These are phyloP conservation scores for Gnomoniopsis smithogilvyi DNA, from an alignment of 2,329 filamentous ascomycete species.

Conservation along the genomic window DNA sequence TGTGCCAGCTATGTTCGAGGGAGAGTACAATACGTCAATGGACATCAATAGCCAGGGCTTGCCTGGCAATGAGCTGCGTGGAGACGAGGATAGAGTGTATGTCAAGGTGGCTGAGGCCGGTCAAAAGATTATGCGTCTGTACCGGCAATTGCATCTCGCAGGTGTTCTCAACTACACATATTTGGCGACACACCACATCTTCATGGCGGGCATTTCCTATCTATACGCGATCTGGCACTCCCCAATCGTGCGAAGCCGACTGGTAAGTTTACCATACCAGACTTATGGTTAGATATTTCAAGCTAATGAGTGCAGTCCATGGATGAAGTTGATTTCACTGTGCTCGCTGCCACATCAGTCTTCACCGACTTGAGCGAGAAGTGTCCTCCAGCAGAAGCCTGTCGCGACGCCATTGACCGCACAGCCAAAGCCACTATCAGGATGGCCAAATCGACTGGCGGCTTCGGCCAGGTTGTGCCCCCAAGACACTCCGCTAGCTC, in stretches of 20 bases:
- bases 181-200: conserved; percentile 90
- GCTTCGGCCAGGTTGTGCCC: conserved; percentile 57
- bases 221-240: conserved; percentile 98
- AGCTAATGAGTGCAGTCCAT: conserved; percentile 57
- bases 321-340: conserved; percentile 97
- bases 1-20: conserved; percentile 79
- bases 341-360: conserved; percentile 88
- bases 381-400: conserved; percentile 91
- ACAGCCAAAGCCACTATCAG: conserved; percentile 95
- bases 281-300: neutral
- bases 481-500: conserved; percentile 12
- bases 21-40: conserved; percentile 66
- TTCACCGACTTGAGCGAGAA: conserved; percentile 90
- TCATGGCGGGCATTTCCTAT: conserved; percentile 96
- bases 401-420: conserved; percentile 88
- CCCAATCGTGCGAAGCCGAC: conserved; percentile 75
- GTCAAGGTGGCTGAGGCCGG: conserved; percentile 93
- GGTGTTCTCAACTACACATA: conserved; percentile 95
- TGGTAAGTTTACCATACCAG: conserved; percentile 56
- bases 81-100: conserved; percentile 89
- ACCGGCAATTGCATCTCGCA: conserved; percentile 82
- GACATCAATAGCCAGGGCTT: conserved; percentile 62
- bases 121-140: conserved; percentile 86
- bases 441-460: conserved; percentile 86
- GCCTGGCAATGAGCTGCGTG: conserved; percentile 62